A percentile compares a stretch with the other conserved stretches of the same genome.
Conservation (phyloP, 1,284 basidiomycete species). For the Cryptococcus jaspeensis region DNA sequence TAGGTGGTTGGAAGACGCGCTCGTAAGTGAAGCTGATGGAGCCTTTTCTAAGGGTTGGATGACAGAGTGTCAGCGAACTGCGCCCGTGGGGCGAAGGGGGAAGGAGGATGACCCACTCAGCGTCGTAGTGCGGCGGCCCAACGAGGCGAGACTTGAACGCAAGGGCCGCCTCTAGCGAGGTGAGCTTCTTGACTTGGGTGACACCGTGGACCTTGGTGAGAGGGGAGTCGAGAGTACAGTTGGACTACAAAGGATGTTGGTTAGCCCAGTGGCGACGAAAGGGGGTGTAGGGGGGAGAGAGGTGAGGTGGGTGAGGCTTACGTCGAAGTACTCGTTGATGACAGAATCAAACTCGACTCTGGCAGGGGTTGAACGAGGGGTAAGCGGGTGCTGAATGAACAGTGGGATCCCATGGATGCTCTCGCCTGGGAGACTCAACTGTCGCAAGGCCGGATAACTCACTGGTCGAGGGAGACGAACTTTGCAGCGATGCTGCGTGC, state of each 20-base stretch:
- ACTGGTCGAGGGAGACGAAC: conserved; percentile 38
- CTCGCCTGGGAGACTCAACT: background rate
- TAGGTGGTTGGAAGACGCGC: conserved; percentile 19
- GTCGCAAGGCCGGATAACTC: conserved; percentile 12
- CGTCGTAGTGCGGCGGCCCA: conserved; percentile 31
- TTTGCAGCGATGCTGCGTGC: conserved; percentile 26
- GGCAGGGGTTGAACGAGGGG: background rate
- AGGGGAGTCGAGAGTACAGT: conserved; percentile 25
- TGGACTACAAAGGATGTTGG: conserved; percentile 15
- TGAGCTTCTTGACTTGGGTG: conserved; percentile 33
- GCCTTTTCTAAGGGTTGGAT: conserved; percentile 18
- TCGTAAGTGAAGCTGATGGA: conserved; percentile 25
- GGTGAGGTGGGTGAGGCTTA: conserved; percentile 4
- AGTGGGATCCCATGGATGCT: no score
- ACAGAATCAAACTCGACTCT: conserved; percentile 32
- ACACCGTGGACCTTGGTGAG: conserved; percentile 24
- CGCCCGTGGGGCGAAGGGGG: background rate
- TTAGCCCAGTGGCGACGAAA: background rate
- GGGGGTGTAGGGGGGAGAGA: no score
- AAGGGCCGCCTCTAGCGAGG: conserved; percentile 21
- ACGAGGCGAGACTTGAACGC: conserved; percentile 22
- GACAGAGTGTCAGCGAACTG: background rate
- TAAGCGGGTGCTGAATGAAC: background rate
- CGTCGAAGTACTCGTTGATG: conserved; percentile 39
- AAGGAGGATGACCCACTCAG: conserved; percentile 19